These are phyloP conservation scores for Extremus antarcticus DNA, from an alignment of 495 filamentous ascomycete genomes.

Conservation along the genomic window DNA sequence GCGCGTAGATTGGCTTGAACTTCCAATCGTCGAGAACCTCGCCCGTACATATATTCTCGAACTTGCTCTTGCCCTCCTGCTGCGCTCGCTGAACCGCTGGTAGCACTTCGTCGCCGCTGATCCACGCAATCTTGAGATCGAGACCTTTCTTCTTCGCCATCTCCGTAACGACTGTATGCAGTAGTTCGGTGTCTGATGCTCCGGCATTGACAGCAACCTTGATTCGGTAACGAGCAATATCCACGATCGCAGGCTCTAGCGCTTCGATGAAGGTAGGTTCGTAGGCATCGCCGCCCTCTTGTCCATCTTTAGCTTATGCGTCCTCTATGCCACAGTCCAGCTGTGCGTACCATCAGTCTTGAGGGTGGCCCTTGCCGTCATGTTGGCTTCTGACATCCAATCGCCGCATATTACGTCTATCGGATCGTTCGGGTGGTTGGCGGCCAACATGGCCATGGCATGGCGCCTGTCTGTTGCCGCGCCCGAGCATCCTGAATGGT, in stretches of 20 bases:
- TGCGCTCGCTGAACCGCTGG: conserved; percentile 33
- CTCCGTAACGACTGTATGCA: conserved; percentile 36
- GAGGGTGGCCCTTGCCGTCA: conserved; percentile 37
- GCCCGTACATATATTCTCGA: conserved; percentile 44
- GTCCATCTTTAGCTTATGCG: background rate
- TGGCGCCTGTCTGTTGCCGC: conserved; percentile 46
- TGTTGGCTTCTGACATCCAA: conserved; percentile 48
- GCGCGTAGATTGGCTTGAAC: conserved; percentile 44
- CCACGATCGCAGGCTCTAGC: conserved; percentile 39
- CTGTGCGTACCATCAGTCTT: conserved; percentile 27
- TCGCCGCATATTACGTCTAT: conserved; percentile 49
- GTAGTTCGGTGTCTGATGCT: conserved; percentile 38
- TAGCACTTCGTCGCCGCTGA: conserved; percentile 44
- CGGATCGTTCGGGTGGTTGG: conserved; percentile 37
- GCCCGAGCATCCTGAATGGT: conserved; percentile 34
- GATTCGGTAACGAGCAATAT: conserved; percentile 42
- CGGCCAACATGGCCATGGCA: conserved; percentile 44
- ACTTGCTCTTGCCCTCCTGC: conserved; percentile 29
- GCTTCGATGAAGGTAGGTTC: conserved; percentile 44
- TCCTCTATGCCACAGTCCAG: conserved; percentile 1
- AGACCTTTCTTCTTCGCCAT: conserved; percentile 37
- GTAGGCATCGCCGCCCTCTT: conserved; percentile 31
- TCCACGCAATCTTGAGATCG: conserved; percentile 42
- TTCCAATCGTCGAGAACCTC: conserved; percentile 38
- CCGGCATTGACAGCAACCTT: conserved; percentile 52